Conservation (phyloP, 2,329 filamentous ascomycete genomes). For the Talaromyces sp. region DNA sequence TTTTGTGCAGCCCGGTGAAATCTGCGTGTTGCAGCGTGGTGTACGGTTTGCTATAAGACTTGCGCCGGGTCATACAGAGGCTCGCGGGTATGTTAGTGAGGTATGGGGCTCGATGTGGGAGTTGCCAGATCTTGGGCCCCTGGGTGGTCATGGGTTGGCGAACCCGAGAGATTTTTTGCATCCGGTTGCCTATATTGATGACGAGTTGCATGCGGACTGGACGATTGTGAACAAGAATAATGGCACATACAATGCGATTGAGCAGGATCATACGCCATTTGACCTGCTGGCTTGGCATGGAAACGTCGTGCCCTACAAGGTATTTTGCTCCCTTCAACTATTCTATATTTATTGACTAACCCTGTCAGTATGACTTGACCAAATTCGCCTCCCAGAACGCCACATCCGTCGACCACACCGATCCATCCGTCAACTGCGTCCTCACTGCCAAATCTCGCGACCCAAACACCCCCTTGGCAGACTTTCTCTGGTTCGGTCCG, state of each 20-base stretch:
- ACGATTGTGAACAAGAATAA: slow-evolving; percentile 54
- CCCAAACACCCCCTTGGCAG: slow-evolving; percentile 55
- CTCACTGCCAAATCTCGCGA: slow-evolving; percentile 45
- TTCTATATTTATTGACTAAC: background rate
- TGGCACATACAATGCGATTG: slow-evolving; percentile 51
- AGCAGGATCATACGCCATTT: slow-evolving; percentile 59
- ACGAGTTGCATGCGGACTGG: slow-evolving; percentile 49
- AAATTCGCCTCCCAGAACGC: slow-evolving; percentile 55
- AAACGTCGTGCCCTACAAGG: slow-evolving; percentile 55
- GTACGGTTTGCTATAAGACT: slow-evolving; percentile 53
- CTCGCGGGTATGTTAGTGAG: slow-evolving; percentile 59
- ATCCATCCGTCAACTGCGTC: slow-evolving; percentile 63
- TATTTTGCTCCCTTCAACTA: background rate
- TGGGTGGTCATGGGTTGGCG: slow-evolving; percentile 61
- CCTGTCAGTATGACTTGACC: slow-evolving; percentile 46
- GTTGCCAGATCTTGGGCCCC: slow-evolving; percentile 58
- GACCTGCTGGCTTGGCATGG: slow-evolving; percentile 65
- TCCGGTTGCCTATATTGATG: slow-evolving; percentile 53
- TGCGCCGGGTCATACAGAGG: slow-evolving; percentile 46
- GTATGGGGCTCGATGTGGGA: slow-evolving; percentile 57
- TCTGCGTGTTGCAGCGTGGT: slow-evolving; percentile 58
- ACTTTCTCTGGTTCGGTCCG: slow-evolving; percentile 69
- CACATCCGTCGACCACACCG: slow-evolving; percentile 59
- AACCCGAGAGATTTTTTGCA: slow-evolving; percentile 59
- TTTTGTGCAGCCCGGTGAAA: slow-evolving; percentile 57